Evolutionary conservation across 73 alveolate species (phyloP).

Genomic region (Paramecium octaurelia): DNA sequence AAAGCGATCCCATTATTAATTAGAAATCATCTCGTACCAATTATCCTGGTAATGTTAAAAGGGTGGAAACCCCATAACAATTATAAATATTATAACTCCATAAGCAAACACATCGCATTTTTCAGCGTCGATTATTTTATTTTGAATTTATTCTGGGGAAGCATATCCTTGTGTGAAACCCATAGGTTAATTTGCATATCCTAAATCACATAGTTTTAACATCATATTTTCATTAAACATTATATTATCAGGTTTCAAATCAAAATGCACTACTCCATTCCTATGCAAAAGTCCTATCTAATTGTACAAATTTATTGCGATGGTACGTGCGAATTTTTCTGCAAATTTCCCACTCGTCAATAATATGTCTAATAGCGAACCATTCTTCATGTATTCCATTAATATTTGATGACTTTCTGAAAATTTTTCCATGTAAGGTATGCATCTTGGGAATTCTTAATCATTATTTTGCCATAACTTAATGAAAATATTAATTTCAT

Average conservation of each 20-base stretch:
- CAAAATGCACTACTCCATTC: slow-evolving; percentile 76
- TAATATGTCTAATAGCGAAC: background rate
- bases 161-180: slow-evolving; percentile 30
- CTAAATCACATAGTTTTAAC: slow-evolving; percentile 51
- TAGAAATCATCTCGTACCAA: background rate
- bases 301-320: background rate
- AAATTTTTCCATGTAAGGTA: background rate
- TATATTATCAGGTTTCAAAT: slow-evolving; percentile 85
- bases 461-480: background rate
- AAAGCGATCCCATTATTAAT: background rate
- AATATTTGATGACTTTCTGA: background rate
- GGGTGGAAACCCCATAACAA: slow-evolving; percentile 39
- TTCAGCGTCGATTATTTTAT: background rate
- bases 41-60: background rate
- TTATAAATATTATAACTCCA: slow-evolving; percentile 12
- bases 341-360: background rate
- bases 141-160: background rate
- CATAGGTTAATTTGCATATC: slow-evolving; percentile 45
- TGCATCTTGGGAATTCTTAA: background rate
- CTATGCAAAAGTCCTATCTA: slow-evolving; percentile 64
- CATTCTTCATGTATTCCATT: slow-evolving; percentile 12
- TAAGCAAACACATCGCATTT: slow-evolving; percentile 13
- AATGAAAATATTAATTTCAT: background rate
- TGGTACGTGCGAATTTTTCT: background rate
- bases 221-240: slow-evolving; percentile 47